phyloP scores from a whole-genome alignment of 1,284 basidiomycete species.

The Sporisorium sorghi region DNA sequence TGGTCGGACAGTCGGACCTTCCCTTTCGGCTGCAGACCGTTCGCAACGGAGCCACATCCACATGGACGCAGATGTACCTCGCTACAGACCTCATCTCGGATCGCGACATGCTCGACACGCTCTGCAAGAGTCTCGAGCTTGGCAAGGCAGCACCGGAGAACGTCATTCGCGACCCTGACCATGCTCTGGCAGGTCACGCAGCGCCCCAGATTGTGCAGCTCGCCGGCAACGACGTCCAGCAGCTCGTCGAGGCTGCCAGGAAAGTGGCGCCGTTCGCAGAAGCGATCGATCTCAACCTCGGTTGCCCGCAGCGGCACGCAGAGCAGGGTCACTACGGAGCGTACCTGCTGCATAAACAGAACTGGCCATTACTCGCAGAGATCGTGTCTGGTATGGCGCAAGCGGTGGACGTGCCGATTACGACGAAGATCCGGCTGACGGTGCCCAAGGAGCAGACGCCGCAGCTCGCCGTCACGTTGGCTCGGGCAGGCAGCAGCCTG shows the following conservation, averaged over 20 bases:
- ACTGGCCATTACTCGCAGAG: conserved; percentile 77
- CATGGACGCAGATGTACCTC: conserved; percentile 63
- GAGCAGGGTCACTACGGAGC: conserved; percentile 78
- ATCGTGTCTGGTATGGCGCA: conserved; percentile 73
- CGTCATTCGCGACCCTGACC: background rate
- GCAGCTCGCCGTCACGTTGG: conserved; percentile 74
- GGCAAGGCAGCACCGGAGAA: conserved; percentile 39
- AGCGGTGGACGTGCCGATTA: conserved; percentile 73
- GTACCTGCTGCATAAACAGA: conserved; percentile 76
- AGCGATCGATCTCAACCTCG: conserved; percentile 73
- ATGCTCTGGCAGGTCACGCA: conserved; percentile 6
- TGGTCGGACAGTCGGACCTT: conserved; percentile 64
- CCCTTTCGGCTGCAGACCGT: conserved; percentile 59
- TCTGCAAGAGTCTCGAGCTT: conserved; percentile 38
- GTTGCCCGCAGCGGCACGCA: conserved; percentile 80
- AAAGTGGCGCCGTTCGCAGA: conserved; percentile 75
- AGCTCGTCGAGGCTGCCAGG: conserved; percentile 75
- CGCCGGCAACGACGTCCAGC: conserved; percentile 77
- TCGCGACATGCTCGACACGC: conserved; percentile 34
- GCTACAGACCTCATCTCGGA: conserved; percentile 30
- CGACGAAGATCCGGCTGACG: conserved; percentile 74
- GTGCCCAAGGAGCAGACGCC: conserved; percentile 74
- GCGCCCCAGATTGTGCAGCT: conserved; percentile 78
- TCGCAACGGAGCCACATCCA: conserved; percentile 57
- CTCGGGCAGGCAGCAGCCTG: conserved; percentile 76